Base-by-base conservation (phyloP, 2,329 filamentous ascomycete species). In the Aureobasidium sp. region DNA sequence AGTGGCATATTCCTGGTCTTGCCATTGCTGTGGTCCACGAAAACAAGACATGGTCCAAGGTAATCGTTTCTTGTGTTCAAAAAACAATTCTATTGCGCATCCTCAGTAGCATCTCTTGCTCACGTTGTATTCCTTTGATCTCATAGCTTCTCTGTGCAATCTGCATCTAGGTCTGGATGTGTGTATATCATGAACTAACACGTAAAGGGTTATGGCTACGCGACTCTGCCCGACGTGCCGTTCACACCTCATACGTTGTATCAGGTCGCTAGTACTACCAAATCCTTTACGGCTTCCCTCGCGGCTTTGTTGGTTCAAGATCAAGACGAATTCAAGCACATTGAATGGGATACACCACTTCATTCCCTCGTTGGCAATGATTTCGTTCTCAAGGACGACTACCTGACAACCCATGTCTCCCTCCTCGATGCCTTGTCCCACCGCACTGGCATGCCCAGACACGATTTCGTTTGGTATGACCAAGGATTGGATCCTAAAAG, bases 301-400 rank as follows among this genome's bases (percentile, higher is more conserved):
- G 63, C 68, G 3, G 65, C 67, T 5, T 48, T 68, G 27, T 63
- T 73, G 1, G 68, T 72, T 4, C 65, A 71, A 17, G 59, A 64
- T 43, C 67, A 70, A 15, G 66, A 68, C 24, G 70, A 70, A 5
- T 67, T 67, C 47, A 65, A 65, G 12, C 52, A 71, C 13, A 66
- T 77, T 10, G 65, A 67, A 37, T 77, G 75, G 73, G 62, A 67
- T 1, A 76, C 74, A 1, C 72, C 71, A 5, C 65, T 78, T 2
- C 69, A 66, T 41, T 57, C 69, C 6, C 37, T 77, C 13, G 70
- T 77, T 55, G 71, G 69, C 8, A 66, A 70, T 27, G 71, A 73
- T 44, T 75, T 75, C 62, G 68, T 72, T 2, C 69, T 75, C 4
- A 63, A 66, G n/a, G 71, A 73, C 53, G 64, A 67, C 8, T 72